These are phyloP conservation scores for Nicotiana knightiana DNA, from an alignment of 257 asterid genomes.

Conservation along the genomic window DNA sequence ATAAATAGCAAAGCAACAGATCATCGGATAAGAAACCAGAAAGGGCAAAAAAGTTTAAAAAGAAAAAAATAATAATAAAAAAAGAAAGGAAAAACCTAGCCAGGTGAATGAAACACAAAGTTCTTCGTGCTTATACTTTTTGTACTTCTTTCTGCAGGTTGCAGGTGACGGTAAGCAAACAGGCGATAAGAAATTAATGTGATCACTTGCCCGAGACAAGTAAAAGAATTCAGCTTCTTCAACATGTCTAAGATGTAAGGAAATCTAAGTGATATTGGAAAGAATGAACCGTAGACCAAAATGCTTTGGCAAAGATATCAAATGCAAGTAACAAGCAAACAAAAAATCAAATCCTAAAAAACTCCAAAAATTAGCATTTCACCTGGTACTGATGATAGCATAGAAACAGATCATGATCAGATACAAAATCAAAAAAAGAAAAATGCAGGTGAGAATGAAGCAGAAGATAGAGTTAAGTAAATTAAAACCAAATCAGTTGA, in stretches of 20 bases:
- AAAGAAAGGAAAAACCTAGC: neutral
- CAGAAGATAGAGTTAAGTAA: too few species aligned
- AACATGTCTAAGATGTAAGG: neutral
- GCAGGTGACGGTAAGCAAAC: neutral
- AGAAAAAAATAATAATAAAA: too few species aligned
- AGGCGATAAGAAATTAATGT: neutral
- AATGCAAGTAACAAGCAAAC: neutral
- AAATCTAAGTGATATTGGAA: neutral
- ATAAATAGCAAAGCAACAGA: neutral
- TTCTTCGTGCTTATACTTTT: neutral
- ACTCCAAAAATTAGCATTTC: neutral
- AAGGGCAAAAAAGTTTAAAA: too few species aligned
- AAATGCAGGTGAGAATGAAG: too few species aligned
- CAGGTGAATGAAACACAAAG: neutral
- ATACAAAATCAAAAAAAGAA: too few species aligned
- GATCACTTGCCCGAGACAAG: neutral
- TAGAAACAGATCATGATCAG: too few species aligned
- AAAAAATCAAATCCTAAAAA: neutral
- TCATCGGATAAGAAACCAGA: neutral
- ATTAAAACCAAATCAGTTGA: too few species aligned
- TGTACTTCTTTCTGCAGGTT: neutral
- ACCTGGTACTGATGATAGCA: too few species aligned
- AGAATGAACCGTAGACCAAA: neutral
- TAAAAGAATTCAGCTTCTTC: neutral
- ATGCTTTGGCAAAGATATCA: neutral